These are phyloP conservation scores for Alternaria hordeiaustralica DNA, from an alignment of 2,329 filamentous ascomycete genomes.

Conservation along the genomic window DNA sequence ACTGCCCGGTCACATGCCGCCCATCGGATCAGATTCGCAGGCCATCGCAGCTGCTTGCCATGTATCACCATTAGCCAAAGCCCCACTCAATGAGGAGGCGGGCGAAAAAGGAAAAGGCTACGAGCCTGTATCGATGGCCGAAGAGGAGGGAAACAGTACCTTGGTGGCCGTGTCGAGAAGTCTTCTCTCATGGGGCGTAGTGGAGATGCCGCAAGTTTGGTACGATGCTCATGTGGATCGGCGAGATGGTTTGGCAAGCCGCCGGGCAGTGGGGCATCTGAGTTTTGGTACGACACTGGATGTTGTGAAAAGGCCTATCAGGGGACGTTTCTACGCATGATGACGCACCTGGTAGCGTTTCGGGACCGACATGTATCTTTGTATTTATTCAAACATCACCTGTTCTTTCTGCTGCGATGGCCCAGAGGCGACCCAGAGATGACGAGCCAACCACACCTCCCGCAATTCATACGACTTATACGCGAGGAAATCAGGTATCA, in stretches of 20 bases:
- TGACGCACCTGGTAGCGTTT: too few relatives aligned
- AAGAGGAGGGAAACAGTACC: not conserved
- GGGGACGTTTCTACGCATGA: not conserved
- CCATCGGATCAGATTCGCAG: not conserved
- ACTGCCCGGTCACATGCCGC: not conserved
- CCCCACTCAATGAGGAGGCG: not conserved
- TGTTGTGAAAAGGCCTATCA: not conserved
- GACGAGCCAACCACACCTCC: too few relatives aligned
- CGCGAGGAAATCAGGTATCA: too few relatives aligned
- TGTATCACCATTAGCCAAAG: not conserved
- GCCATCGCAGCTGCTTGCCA: not conserved
- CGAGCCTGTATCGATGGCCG: not conserved
- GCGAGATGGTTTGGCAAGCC: rapidly evolving
- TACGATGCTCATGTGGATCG: not conserved
- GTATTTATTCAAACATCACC: too few relatives aligned
- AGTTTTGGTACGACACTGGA: not conserved
- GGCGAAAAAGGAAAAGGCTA: not conserved
- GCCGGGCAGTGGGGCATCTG: not conserved
- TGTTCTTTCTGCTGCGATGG: too few relatives aligned
- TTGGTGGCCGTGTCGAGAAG: not conserved
- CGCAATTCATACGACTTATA: too few relatives aligned
- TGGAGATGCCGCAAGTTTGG: not conserved
- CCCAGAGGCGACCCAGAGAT: too few relatives aligned
- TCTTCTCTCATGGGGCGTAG: not conserved
- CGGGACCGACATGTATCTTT: too few relatives aligned